Base-by-base conservation (phyloP, 164 flowering plant species). In the Tetracentron sinense region DNA sequence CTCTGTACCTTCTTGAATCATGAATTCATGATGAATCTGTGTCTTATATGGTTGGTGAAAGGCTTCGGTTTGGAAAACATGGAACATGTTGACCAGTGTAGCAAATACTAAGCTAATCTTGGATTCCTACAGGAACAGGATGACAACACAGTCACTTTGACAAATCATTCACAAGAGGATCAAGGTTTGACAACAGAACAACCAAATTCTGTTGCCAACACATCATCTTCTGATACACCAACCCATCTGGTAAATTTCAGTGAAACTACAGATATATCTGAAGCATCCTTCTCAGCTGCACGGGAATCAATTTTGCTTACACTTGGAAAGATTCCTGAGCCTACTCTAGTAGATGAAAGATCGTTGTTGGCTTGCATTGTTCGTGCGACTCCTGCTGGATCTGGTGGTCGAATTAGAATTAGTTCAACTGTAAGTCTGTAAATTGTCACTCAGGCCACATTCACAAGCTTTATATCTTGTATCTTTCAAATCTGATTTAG, bases 331-430 rank as follows among this genome's bases (percentile, higher is more conserved):
- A 29, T 64, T 50, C 56, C 71, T 29, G 88, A 84, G 55, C 57
- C 48, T 61, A 29, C 75, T 65, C 88, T 88, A 29, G 83, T 88
- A 25, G 96, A 88, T 75, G 97, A 92, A 80, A 77, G 89, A 66
- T 69, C 90, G 30, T 65, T 92, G 71, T 76, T 92, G 72, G 81
- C 92, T 57, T 92, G 96, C 76, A 79, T 90, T 44, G 97, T 83
- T 64, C 98, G 98, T 64, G 90, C 97, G n/a, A 88, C 90, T 68
- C 98, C 98, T 28, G 80, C 92, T 68, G 82, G 81, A 35, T 66
- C 76, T 56, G 82, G 85, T 71, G 97, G 97, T 49, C 81, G 75
- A 72, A 83, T 88, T 59, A 77, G 85, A 54, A 90, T 92, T 22
- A 84, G 85, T 70, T 85, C 98, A 67, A 92, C 98, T 69, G 97